Percentiles rank a stretch among this genome's conserved stretches.
Conservation (phyloP, 2,329 filamentous ascomycete species). For the Parastagonospora nodorum region DNA sequence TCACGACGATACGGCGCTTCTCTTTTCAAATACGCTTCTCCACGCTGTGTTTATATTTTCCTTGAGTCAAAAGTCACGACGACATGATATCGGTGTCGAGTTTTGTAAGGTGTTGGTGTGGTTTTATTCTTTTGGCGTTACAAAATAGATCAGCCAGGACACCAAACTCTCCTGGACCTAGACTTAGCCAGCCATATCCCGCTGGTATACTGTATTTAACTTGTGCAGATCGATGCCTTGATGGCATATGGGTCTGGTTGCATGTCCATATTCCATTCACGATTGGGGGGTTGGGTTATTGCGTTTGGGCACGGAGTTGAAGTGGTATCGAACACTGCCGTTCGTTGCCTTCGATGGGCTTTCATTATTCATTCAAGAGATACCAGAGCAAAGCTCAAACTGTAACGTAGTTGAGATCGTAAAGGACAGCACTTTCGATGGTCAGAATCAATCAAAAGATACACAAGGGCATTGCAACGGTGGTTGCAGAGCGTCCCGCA, state of each 20-base stretch:
- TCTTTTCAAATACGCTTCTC: conserved; percentile 33
- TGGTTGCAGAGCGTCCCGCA: conserved; percentile 17
- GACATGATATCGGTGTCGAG: conserved; percentile 41
- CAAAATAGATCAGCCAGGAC: conserved; percentile 37
- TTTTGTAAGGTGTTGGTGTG: conserved; percentile 35
- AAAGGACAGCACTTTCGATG: conserved; percentile 18
- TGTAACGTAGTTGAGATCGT: conserved; percentile 38
- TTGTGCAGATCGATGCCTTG: conserved; percentile 35
- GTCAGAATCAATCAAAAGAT: conserved; percentile 22
- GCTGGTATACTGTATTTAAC: conserved; percentile 39
- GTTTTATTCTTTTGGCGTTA: conserved; percentile 29
- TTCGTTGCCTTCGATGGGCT: conserved; percentile 29
- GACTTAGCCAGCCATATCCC: conserved; percentile 21
- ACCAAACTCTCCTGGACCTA: conserved; percentile 22
- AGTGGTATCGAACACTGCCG: conserved; percentile 12
- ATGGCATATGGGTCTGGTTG: conserved; percentile 31
- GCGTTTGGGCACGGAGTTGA: conserved; percentile 30
- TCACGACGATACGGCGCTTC: conserved; percentile 8
- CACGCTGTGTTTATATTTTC: conserved; percentile 41
- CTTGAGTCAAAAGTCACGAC: conserved; percentile 43
- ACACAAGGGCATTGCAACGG: conserved; percentile 18
- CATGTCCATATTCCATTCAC: conserved; percentile 17
- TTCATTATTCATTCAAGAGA: conserved; percentile 36
- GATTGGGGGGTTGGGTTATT: conserved; percentile 15
- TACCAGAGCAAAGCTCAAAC: conserved; percentile 46